Base-by-base conservation (phyloP, 2,329 filamentous ascomycete genomes). In the Phaeosphaeriaceae sp. region DNA sequence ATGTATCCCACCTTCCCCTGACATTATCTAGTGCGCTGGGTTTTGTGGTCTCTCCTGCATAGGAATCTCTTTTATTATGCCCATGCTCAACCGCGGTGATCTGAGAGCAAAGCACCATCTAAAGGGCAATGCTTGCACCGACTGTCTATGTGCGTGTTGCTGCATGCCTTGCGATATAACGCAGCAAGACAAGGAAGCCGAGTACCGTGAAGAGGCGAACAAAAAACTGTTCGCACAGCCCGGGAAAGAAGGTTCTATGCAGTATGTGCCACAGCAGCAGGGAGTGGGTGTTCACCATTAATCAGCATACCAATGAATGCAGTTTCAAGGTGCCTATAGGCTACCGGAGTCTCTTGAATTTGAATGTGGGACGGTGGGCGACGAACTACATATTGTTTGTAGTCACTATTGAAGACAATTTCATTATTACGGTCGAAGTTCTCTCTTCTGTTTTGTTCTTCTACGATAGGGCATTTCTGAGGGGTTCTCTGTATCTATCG, bases 121-220 rank as follows among this genome's bases (percentile, higher is more conserved):
- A 35, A 55, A 60, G 4, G 68, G 68, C 32, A 68, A 68, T 34
- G 64, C 49, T 8, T 71, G 67, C 56, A 65, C 55, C 11, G 69
- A 71, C 47, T 71, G 67, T 47, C 49, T 70, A 20, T 71, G 67
- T 40, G 66, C 69, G 4, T 71, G 65, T 58, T 71, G 64, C 56
- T 72, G 69, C 50, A 29, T 11, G n/a, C 64, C 65, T 11, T 72
- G 69, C 51, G 67, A 71, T 58, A 41, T 70, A 15, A 58, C 58
- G 13, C 69, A 72, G 53, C 67, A 71, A 42, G 67, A 70, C 6
- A 72, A 72, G 55, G 69, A 72, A 44, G 48, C 54, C 8, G 34
- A 55, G 41, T 63, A 50, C 32, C 58, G 63, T 2, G 67, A 70
- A 52, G 42, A 49, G 23, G 39, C 61, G 48, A 48, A 48, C 17